phyloP scores from a whole-genome alignment of 2,329 filamentous ascomycete species.

The Penicillium occitanis region DNA sequence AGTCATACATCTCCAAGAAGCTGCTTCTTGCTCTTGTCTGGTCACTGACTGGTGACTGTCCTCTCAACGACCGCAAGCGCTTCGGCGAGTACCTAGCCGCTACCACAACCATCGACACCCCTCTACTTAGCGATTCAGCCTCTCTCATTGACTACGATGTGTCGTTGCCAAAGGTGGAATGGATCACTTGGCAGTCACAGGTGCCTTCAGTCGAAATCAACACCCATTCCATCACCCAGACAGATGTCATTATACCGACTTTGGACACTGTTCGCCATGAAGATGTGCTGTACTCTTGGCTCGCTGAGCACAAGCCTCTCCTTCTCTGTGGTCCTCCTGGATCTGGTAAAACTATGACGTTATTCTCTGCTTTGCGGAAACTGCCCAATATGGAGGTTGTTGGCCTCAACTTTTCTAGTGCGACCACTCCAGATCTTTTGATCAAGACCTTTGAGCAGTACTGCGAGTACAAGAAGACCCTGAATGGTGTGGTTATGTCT shows the following conservation, averaged over 20 bases:
- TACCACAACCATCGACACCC: conserved; percentile 81
- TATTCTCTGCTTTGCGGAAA: conserved; percentile 96
- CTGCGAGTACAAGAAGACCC: conserved; percentile 98
- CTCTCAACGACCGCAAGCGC: conserved; percentile 77
- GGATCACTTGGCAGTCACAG: conserved; percentile 90
- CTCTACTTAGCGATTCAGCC: conserved; percentile 71
- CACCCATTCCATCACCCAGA: conserved; percentile 96
- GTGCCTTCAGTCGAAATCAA: conserved; percentile 96
- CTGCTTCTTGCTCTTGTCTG: conserved; percentile 88
- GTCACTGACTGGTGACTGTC: conserved; percentile 94
- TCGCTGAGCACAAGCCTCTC: conserved; percentile 96
- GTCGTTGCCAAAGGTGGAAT: conserved; percentile 79
- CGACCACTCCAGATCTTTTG: conserved; percentile 93
- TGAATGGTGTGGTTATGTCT: conserved; percentile 92
- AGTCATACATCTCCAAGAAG: conserved; percentile 90
- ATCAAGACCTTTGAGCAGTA: conserved; percentile 99
- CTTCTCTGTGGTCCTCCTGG: conserved; percentile 95
- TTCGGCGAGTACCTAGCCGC: conserved; percentile 85
- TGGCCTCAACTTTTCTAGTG: conserved; percentile 98
- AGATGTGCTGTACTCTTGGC: conserved; percentile 98
- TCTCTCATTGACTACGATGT: conserved; percentile 97
- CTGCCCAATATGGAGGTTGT: conserved; percentile 99
- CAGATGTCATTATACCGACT: conserved; percentile 97
- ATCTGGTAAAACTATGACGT: conserved; percentile 99
- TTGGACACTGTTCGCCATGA: conserved; percentile 96